Evolutionary conservation across 192 early-diverging fungal species (phyloP).

Genomic region (Gonapodya prolifera): DNA sequence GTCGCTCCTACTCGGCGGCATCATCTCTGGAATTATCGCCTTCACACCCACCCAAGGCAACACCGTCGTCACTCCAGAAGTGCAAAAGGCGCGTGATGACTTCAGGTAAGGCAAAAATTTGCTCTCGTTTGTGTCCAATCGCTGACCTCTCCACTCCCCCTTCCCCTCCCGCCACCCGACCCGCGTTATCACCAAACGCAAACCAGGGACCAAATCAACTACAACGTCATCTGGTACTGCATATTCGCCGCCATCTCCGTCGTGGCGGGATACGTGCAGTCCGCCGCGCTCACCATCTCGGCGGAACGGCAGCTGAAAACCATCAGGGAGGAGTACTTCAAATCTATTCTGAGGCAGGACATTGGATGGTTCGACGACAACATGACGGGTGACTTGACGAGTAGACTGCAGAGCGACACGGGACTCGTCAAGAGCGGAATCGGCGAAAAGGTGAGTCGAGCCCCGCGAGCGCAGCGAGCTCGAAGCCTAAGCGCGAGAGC

Average conservation of each 20-base stretch:
- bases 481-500: too few species aligned
- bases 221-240: background rate
- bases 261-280: background rate
- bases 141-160: too few species aligned
- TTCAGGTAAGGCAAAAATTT: background rate
- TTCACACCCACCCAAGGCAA: background rate
- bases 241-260: background rate
- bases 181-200: background rate
- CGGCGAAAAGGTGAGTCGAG: slow-evolving; percentile 23
- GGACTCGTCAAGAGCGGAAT: slow-evolving; percentile 21
- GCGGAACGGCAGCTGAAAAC: slow-evolving; percentile 1
- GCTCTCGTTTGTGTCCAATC: background rate
- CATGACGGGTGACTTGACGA: slow-evolving; percentile 30
- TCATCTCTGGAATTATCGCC: background rate
- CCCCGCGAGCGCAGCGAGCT: too few species aligned
- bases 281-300: background rate
- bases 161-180: too few species aligned
- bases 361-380: slow-evolving; percentile 30
- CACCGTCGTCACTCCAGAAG: background rate
- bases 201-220: background rate
- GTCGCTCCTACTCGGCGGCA: background rate
- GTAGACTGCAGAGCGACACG: slow-evolving; percentile 27
- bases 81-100: background rate
- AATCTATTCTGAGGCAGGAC: slow-evolving; percentile 26
- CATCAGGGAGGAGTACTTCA: slow-evolving; percentile 22